Conservation (phyloP, 2,329 filamentous ascomycete genomes). For the Endoconidiophora polonica region DNA sequence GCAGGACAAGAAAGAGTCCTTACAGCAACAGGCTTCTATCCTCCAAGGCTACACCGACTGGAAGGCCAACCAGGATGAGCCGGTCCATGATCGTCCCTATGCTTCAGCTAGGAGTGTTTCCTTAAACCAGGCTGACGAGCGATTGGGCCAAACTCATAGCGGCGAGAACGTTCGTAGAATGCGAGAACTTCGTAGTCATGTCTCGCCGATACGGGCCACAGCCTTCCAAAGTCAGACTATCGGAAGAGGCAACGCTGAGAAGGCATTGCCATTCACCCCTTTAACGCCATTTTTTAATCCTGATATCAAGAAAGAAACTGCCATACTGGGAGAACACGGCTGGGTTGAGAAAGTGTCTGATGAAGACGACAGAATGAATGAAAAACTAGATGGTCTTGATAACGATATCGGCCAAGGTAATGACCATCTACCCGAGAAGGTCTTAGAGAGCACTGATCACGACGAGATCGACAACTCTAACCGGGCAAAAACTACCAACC, state of each 20-base stretch:
- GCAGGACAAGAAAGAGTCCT: not conserved
- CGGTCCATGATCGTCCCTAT: not conserved
- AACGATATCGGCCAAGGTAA: not conserved
- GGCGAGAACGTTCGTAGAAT: not conserved
- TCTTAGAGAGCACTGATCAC: not conserved
- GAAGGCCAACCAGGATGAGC: conserved; percentile 1
- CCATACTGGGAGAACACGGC: conserved; percentile 36
- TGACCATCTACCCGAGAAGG: not conserved
- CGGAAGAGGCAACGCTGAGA: not conserved
- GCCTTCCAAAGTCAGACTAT: too few relatives aligned
- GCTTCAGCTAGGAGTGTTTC: too few relatives aligned
- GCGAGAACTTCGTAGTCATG: not conserved
- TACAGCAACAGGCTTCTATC: conserved; percentile 1
- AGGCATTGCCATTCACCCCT: conserved; percentile 22
- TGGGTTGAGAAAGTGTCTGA: conserved; percentile 33
- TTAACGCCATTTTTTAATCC: conserved; percentile 28
- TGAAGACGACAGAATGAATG: not conserved
- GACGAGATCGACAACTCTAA: not conserved
- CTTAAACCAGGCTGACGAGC: too few relatives aligned
- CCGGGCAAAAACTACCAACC: not conserved
- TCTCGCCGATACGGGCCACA: not conserved
- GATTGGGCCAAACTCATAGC: too few relatives aligned
- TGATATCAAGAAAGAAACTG: conserved; percentile 29
- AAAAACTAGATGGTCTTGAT: not conserved
- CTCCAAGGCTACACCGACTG: conserved; percentile 7